These are phyloP conservation scores for Paecilomyces dactylethromorphus DNA, from an alignment of 2,329 filamentous ascomycete genomes.

Conservation along the genomic window DNA sequence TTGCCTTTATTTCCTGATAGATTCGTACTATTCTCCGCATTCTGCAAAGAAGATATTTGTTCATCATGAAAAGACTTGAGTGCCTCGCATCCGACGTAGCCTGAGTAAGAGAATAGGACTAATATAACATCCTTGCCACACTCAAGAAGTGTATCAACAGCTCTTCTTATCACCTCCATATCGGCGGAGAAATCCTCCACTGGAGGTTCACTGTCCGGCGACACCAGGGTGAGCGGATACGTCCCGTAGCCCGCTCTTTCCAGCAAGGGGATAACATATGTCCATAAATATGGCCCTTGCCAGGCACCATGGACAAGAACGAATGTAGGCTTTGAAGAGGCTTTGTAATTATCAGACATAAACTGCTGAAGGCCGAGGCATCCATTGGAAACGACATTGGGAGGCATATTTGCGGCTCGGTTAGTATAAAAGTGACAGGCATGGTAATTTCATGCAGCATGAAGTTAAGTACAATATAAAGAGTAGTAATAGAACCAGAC, in stretches of 20 bases:
- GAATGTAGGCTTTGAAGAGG: conserved; percentile 13
- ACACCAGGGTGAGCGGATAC: conserved; percentile 3
- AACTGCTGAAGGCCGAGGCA: neutral
- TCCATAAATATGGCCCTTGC: conserved; percentile 6
- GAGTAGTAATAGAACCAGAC: neutral
- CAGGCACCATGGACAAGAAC: conserved; percentile 7
- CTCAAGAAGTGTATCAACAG: conserved; percentile 9
- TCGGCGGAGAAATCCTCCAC: conserved; percentile 5
- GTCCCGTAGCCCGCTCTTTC: conserved; percentile 6
- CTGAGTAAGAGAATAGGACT: conserved; percentile 13
- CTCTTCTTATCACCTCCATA: conserved; percentile 3
- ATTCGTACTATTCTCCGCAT: neutral
- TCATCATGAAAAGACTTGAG: conserved; percentile 6
- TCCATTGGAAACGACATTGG: neutral
- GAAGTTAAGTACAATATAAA: neutral
- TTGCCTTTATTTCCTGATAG: neutral
- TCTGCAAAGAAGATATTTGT: neutral
- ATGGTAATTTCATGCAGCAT: neutral
- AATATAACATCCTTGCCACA: conserved; percentile 9
- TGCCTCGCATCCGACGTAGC: conserved; percentile 11
- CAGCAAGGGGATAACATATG: conserved; percentile 3
- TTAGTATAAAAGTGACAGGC: neutral
- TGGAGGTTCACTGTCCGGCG: neutral
- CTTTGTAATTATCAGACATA: neutral
- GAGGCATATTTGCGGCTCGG: neutral